Conservation (phyloP, 2,329 filamentous ascomycete species). For the Exophiala viscosa region DNA sequence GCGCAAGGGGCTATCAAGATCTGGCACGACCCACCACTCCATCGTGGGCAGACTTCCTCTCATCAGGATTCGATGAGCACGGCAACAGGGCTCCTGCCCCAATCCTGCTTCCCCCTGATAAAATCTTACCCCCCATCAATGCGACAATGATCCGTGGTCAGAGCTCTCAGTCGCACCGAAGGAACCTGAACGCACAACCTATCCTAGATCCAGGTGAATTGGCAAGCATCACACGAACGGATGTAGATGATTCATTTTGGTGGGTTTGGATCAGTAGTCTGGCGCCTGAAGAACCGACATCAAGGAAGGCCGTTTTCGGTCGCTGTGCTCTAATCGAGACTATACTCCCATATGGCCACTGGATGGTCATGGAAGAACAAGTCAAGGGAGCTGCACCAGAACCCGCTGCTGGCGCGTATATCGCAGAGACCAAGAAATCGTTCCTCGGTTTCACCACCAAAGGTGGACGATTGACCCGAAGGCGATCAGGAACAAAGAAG, state of each 20-base stretch:
- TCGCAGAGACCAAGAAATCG: slow-evolving; percentile 85
- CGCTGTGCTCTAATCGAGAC: slow-evolving; percentile 92
- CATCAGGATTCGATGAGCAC: slow-evolving; percentile 82
- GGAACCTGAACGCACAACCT: slow-evolving; percentile 64
- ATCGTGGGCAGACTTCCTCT: slow-evolving; percentile 97
- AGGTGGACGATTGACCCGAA: slow-evolving; percentile 62
- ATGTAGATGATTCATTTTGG: slow-evolving; percentile 96
- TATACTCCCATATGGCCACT: slow-evolving; percentile 71
- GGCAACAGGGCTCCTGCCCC: slow-evolving; percentile 61
- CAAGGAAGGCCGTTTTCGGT: slow-evolving; percentile 88
- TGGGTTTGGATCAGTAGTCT: slow-evolving; percentile 99
- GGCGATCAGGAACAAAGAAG: slow-evolving; percentile 67
- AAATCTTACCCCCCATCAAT: slow-evolving; percentile 81
- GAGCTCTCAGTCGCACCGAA: slow-evolving; percentile 80
- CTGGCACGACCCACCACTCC: slow-evolving; percentile 84
- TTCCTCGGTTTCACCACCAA: slow-evolving; percentile 81
- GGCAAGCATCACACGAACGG: slow-evolving; percentile 80
- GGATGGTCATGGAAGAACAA: slow-evolving; percentile 95
- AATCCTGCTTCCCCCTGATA: slow-evolving; percentile 82
- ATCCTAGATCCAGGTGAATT: slow-evolving; percentile 86
- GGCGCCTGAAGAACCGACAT: slow-evolving; percentile 78
- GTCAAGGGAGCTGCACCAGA: slow-evolving; percentile 87
- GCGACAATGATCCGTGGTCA: slow-evolving; percentile 63
- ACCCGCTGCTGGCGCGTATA: slow-evolving; percentile 78
- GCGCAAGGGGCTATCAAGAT: slow-evolving; percentile 42